A percentile compares a stretch with the other conserved stretches of the same genome.
Conservation (phyloP, 495 filamentous ascomycete species). For the Hypomontagnella submonticulosa region DNA sequence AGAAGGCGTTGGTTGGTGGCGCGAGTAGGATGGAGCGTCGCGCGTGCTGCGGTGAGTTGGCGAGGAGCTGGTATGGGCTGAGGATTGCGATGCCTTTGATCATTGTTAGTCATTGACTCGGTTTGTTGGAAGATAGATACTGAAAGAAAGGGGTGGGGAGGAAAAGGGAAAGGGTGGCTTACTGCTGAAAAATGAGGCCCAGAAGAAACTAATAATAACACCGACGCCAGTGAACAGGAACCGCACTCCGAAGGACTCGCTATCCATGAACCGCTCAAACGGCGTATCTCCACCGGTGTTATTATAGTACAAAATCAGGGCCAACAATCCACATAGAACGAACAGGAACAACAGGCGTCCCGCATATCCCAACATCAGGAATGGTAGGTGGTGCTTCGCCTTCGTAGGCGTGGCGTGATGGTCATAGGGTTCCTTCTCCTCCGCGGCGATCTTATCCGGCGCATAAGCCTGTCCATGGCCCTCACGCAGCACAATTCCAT, state of each 20-base stretch:
- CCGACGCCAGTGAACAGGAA: conserved; percentile 57
- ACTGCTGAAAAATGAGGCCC: conserved; percentile 53
- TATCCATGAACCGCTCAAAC: conserved; percentile 60
- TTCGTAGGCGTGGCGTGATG: conserved; percentile 22
- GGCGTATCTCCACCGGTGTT: conserved; percentile 48
- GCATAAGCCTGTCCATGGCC: not conserved
- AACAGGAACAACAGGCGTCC: conserved; percentile 47
- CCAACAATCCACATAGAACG: conserved; percentile 50
- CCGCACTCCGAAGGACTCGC: conserved; percentile 55
- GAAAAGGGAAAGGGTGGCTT: conserved; percentile 15
- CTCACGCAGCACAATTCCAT: conserved; percentile 48
- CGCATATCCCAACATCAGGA: conserved; percentile 48
- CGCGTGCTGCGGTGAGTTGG: conserved; percentile 39
- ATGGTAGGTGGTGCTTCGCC: conserved; percentile 45
- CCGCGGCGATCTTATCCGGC: not conserved
- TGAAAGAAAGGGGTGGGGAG: not conserved
- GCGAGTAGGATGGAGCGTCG: conserved; percentile 51
- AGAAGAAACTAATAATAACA: conserved; percentile 56
- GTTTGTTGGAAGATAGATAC: not conserved
- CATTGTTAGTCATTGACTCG: conserved; percentile 5
- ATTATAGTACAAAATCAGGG: conserved; percentile 57
- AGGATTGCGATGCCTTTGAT: conserved; percentile 36
- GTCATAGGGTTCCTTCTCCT: conserved; percentile 23
- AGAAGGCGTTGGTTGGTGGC: conserved; percentile 50
- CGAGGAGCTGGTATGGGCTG: conserved; percentile 48